Base-by-base conservation (phyloP, 192 early-diverging fungal genomes). In the Rhizoclosmatium globosum region DNA sequence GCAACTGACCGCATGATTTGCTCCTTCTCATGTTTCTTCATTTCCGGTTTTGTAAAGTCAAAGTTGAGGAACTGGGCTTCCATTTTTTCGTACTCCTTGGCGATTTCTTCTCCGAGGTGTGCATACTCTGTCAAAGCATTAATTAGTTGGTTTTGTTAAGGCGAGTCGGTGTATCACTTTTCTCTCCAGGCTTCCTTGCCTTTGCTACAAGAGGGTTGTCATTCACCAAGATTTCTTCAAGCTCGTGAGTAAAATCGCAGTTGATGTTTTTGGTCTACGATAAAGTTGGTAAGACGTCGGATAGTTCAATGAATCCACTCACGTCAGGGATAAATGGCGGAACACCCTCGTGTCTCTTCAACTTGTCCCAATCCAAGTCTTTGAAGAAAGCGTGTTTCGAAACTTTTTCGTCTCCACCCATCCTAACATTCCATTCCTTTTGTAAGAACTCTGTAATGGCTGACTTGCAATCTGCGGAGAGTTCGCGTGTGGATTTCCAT, bases 221-320 rank as follows among this genome's bases (percentile, higher is more conserved):
- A 79, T 99, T 96, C 19, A 99, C 85, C 46, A 99, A 82, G 44
- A 87, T 99, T 78, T 99, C 97, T 76, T 99, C 97, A 21, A 99
- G 84, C 64, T 99, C 97, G 43, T 69, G 74, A 71, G 93, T 78
- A 15, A 90, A 91, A 67, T 92, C 97, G 84, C 98, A 99, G 79
- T 99, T 99, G 68, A 95, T 93, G 39, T 90, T 86, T 79, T 97
- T 95, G 71, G 89, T 86, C 94, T 95, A 53, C 6, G 15, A 65
- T 42, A 68, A 65, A 15, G 6, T 68, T 1, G 39, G 17, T 19
- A 31, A 31, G 17, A 6, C 3, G n/a, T 79, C 84, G 48, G 13
- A 68, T 4, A 21, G 15, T 21, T 17, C 47, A 21, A 43, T 19
- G 2, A 47, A 39, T 17, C 43, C 46, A 86, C 88, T 87, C 87